Evolutionary conservation across 2,329 filamentous ascomycete genomes (phyloP), one percentile per base, ranked within the genome.

Genomic region (Phialocephala sp.): DNA sequence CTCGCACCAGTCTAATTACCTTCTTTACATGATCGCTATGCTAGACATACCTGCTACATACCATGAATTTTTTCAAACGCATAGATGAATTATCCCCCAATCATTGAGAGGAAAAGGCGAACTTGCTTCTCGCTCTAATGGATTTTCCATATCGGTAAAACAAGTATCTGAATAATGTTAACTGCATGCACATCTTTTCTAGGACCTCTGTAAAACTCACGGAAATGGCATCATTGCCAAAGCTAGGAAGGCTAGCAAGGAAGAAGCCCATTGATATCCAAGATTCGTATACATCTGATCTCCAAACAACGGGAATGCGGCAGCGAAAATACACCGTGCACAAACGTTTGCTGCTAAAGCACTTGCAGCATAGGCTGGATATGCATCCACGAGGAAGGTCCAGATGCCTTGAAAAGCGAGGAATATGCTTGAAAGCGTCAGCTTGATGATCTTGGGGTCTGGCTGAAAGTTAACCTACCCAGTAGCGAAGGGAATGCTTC

Each of bases 301-400:
- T 9, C 89, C 89, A 75, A 93, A 93, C 6, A 93, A 79, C 12
- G 90, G 90, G 70, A 93, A 93, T 1, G 88, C 86, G 61, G 91
- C 92, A 84, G 90, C 93, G 80, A 95, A 94, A n/a, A 85, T 82
- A 68, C 89, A 91, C 60, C 94, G 85, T 64, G 90, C 85, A 76
- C 95, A 92, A 54, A 89, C 90, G 73, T 97, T 95, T 45, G 92
- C 92, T 14, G 93, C 92, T 77, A 97, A 83, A 4, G 93, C 92
- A 64, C 85, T 88, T 52, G 91, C 91, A 24, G 91, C 90, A 75
- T 91, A 93, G 32, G 87, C 77, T 61, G 90, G 89, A 78, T 94
- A 93, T 27, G 90, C 89, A 76, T 92, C 91, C 71, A 92, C 90
- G 79, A 76, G 67, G 79, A 96, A 97, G 15, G 92, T 95, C 78